These are phyloP conservation scores for Blastobotrys capitulatus DNA, from an alignment of 1,139 yeast species.

Conservation along the genomic window DNA sequence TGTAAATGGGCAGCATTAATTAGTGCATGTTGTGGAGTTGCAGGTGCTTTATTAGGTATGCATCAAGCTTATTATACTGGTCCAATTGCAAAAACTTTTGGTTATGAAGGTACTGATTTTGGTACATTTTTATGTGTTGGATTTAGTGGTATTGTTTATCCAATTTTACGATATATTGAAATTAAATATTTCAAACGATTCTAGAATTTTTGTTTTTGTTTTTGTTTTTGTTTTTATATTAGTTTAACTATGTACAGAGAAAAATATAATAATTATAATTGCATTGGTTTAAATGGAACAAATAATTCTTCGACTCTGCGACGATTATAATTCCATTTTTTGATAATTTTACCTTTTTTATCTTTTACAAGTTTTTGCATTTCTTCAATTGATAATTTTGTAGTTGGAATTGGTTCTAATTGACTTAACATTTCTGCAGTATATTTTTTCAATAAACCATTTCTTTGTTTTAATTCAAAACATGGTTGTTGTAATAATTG, in stretches of 20 bases:
- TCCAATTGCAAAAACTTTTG: constrained; percentile 55
- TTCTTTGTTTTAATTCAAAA: constrained; percentile 37
- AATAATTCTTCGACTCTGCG: constrained; percentile 28
- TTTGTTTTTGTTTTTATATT: not conserved
- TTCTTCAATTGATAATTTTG: constrained; percentile 16
- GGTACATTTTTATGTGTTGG: constrained; percentile 82
- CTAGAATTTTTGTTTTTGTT: not conserved
- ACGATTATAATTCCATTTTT: constrained; percentile 47
- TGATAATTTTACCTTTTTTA: constrained; percentile 37
- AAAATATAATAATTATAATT: not conserved
- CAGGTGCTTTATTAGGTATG: constrained; percentile 81
- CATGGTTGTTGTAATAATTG: constrained; percentile 35
- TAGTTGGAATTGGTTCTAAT: not conserved
- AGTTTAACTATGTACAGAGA: not conserved
- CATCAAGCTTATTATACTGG: constrained; percentile 74
- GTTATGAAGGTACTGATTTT: constrained; percentile 64
- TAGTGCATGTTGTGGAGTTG: constrained; percentile 58
- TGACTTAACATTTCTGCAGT: constrained; percentile 35
- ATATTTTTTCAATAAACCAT: constrained; percentile 38
- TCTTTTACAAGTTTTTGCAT: constrained; percentile 34
- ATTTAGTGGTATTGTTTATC: constrained; percentile 60
- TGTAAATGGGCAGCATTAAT: constrained; percentile 59
- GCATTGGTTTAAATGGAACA: constrained; percentile 7
- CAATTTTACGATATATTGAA: constrained; percentile 59
- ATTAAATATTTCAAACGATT: not conserved